Base-by-base conservation (phyloP, 1,139 yeast genomes). In the Geotrichum europaeum region DNA sequence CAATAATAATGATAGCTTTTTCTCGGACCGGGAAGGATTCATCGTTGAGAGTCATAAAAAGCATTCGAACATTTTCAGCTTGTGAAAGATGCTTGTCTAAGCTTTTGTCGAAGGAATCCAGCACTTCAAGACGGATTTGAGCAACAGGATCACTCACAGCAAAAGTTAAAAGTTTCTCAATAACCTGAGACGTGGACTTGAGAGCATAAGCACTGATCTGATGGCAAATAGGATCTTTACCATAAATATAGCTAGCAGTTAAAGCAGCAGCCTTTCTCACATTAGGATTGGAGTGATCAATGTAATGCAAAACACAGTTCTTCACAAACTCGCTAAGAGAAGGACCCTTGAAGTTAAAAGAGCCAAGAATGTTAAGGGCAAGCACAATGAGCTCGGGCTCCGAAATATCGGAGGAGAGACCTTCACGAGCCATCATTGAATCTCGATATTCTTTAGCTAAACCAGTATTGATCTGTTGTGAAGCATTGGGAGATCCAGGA, bases 71-170 rank as follows among this genome's bases (percentile, higher is more conserved):
- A 70, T 91, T 92, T 65, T 88, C 96, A 0, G 97, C 96, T 72
- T 94, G 98, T 0, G 97, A 89, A 54, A 95, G 76, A 68, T 94
- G 99, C 0, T 97, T 90, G 69, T 94, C 97, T 69, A 94, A 87
- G 62, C 82, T 81, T 2, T 85, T 83, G 49, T 89, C 89, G 54
- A 95, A 77, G 55, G 94, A 81, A 57, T 81, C 81, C 61, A 95
- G 77, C 0, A 95, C 91, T 63, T 89, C 92, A 15, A 87, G 76
- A 60, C 99, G 78, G 53, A 92, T 89, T 60, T 90, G 97, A n/a
- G 78, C 68, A 0, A 90, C 84, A 0, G 96, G 90, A 68, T 95
- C 99, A 0, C 97, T 89, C n/a, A 94, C 87, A 1, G 96, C 90
- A 4, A 90, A 81, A 0, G 96, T 84, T 55, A 95, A 75, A 36